phyloP scores from a whole-genome alignment of 176 grass and related monocot species.

The Carex parvula region DNA sequence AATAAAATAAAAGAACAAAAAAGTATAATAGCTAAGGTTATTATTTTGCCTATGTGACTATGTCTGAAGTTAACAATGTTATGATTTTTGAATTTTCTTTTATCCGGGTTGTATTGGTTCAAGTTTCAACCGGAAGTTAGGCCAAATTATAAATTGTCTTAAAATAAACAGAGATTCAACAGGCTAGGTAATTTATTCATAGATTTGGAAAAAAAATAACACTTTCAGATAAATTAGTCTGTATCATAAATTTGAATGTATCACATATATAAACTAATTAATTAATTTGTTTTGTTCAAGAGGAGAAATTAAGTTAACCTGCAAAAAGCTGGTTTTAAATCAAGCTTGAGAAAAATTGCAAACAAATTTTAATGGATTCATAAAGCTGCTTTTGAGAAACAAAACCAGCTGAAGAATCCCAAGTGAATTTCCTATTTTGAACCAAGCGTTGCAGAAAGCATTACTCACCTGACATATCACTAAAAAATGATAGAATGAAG shows the following conservation, averaged over 20 bases:
- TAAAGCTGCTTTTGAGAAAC: not conserved
- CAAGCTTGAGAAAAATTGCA: not conserved
- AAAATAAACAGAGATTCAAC: not conserved
- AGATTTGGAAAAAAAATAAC: not conserved
- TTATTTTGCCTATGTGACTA: not conserved
- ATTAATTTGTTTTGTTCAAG: not conserved
- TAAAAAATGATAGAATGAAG: slow-evolving; percentile 2
- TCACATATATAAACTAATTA: not conserved
- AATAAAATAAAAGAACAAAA: not conserved
- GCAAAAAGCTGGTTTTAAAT: not conserved
- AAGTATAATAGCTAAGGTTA: too few species aligned
- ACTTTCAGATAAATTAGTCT: not conserved
- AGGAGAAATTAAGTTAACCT: not conserved
- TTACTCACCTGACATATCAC: slow-evolving; percentile 10
- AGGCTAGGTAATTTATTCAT: not conserved
- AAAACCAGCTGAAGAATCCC: not conserved
- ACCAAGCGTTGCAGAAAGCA: not conserved
- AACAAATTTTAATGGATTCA: not conserved
- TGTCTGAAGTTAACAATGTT: not conserved
- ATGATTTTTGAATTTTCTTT: not conserved
- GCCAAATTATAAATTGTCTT: too few species aligned
- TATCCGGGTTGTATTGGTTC: not conserved
- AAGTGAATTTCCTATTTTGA: not conserved
- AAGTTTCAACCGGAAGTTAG: too few species aligned
- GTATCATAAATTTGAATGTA: not conserved